Evolutionary conservation across 345 rosid species (phyloP), one percentile per base, ranked within the genome.

Genomic region (Acer yangbiense): DNA sequence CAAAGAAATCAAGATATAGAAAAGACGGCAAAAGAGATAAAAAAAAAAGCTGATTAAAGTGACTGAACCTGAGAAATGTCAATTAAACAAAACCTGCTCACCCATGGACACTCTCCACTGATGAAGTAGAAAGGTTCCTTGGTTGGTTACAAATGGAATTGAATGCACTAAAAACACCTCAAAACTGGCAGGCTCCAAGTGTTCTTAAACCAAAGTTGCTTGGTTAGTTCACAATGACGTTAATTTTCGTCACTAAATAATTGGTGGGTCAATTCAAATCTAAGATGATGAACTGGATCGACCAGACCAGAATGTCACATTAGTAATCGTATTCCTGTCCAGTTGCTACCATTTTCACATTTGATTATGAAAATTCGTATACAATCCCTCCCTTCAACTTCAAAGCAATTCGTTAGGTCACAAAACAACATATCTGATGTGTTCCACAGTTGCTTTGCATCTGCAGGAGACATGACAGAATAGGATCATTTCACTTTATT

Each of bases 401-500:
- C 66, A 52, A 65, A 27, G 69, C 55, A 60, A 65, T 39, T 23
- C 70, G 13, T 41, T 27, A 25, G 57, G 11, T 58, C 16, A 61
- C 25, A 46, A n/a, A 17, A 35, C 43, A 64, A 54, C 54, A 14
- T 48, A 46, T 69, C 66, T 17, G 21, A 64, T 2, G 61, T 18
- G 67, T 18, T 14, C 16, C 29, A 9, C n/a, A 50, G 66, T 27
- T 64, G 57, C 23, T 78, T 52, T 48, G 13, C 68, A 71, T 66
- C 83, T 83, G 83, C 83, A 77, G 32, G 57, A 25, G 54, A 63
- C 32, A 66, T 50, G 4, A 62, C 50, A 79, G 14, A 55, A 52
- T 73, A 11, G 14, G 23, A 60, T 32, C 16, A 65, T 66, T 9
- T 75, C 48, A 27, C 18, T 48, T 39, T 41, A 10, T 46, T 68